Percentiles rank a stretch among this genome's conserved stretches.
phyloP scores from a whole-genome alignment of 176 grass and related monocot genomes.

The Zea mays region DNA sequence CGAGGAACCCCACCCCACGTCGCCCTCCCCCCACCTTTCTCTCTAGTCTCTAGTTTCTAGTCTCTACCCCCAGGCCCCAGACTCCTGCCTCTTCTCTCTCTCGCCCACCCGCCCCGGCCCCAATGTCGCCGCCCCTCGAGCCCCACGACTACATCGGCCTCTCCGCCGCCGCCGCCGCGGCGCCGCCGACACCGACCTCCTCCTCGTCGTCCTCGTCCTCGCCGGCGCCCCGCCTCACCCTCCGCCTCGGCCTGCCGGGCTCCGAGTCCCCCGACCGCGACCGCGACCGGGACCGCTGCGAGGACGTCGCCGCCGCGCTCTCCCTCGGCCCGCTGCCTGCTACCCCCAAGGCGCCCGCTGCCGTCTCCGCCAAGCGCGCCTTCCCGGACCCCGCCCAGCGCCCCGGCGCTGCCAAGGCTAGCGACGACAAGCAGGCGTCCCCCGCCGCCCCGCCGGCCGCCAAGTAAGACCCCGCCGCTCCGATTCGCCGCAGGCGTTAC shows the following conservation, averaged over 20 bases:
- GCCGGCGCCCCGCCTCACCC: constrained; percentile 41
- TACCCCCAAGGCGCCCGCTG: not conserved
- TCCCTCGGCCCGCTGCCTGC: constrained; percentile 29
- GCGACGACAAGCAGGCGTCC: constrained; percentile 22
- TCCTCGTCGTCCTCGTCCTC: constrained; percentile 47
- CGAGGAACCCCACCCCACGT: no score
- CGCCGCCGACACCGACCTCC: constrained; percentile 35
- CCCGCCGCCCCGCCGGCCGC: constrained; percentile 39
- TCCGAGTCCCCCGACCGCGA: constrained; percentile 56
- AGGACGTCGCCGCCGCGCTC: constrained; percentile 37
- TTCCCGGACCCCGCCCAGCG: constrained; percentile 37
- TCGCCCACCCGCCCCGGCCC: not conserved
- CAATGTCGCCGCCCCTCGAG: constrained; percentile 55
- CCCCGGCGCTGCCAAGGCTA: not conserved
- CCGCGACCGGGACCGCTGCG: not conserved
- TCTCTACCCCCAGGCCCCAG: no score
- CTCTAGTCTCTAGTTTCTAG: no score
- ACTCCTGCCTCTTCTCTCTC: not conserved
- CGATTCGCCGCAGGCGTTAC: not conserved
- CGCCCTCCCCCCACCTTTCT: no score
- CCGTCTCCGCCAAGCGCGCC: constrained; percentile 47
- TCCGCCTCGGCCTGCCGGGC: constrained; percentile 56
- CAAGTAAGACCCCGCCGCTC: constrained; percentile 35
- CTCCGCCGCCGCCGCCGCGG: constrained; percentile 20
- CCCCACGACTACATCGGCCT: constrained; percentile 63